Evolutionary conservation across 495 filamentous ascomycete species (phyloP), one percentile per base, ranked within the genome.

Genomic region (Neurospora cerealis): DNA sequence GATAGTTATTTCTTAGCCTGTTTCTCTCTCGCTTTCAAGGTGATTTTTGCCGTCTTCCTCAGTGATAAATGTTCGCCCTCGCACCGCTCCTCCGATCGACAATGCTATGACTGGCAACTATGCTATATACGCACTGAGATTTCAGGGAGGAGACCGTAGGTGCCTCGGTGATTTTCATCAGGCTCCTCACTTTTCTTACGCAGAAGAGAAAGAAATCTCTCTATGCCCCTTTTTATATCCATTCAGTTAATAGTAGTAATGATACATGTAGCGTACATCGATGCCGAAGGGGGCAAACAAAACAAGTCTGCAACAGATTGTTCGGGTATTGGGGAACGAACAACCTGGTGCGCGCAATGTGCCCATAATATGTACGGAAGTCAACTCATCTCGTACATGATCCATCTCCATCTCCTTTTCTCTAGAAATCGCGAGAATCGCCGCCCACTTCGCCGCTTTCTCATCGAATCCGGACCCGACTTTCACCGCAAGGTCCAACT

Each of bases 251-350:
- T 69, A 38, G 36, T 39, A 46, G 70, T 74, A 40, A 39, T 72
- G 70, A 72, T 74, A 74, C 73, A 74, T 73, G 71, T 72, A 34
- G 40, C 66, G 70, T 74, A 74, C 73, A 72, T 66, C 15, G 28
- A 36, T 66, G 54, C 28, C 54, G 28, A 34, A 66, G 6, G 54
- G 54, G 54, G 13, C 54, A 66, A 66, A 28, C 54, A 34, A 34
- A 66, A 66, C 13, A 34, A 9, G 48, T 60, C 48, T 28, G 11
- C 54, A 66, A 62, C 28, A 66, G 28, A 66, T 66, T 66, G 28
- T 66, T 66, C 28, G 28, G 54, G 28, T 32, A 66, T 34, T 8
- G 54, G 3, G 54, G 54, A 66, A 66, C 54, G 54, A 66, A 66
- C 54, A 66, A 34, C 9, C 28, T 66, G 54, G 13, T 28, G 48